Evolutionary conservation across 495 filamentous ascomycete genomes (phyloP).

Genomic region (Hypoxylon lienhwacheense): DNA sequence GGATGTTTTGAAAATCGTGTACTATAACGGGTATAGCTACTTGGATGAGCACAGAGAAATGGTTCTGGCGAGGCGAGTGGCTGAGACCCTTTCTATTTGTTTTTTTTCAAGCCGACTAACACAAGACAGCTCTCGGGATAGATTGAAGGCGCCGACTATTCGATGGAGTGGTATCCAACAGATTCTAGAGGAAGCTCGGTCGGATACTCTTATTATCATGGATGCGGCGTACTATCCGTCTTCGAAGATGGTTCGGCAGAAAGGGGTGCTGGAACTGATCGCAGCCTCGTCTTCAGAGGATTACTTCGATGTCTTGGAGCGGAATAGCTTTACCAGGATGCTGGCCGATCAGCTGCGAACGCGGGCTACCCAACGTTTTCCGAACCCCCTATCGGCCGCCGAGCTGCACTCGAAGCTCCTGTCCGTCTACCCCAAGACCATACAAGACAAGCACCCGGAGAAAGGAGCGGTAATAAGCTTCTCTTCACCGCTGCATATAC

Average conservation of each 20-base stretch:
- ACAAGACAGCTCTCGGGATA: constrained; percentile 44
- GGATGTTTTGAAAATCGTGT: constrained; percentile 52
- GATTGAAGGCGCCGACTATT: constrained; percentile 44
- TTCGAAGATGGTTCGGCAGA: constrained; percentile 43
- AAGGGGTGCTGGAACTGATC: constrained; percentile 52
- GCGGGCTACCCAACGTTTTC: constrained; percentile 43
- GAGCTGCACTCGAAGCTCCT: constrained; percentile 52
- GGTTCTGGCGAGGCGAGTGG: constrained; percentile 50
- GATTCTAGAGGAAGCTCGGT: constrained; percentile 48
- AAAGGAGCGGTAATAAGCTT: constrained; percentile 45
- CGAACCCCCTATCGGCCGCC: constrained; percentile 46
- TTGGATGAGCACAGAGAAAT: constrained; percentile 51
- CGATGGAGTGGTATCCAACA: constrained; percentile 53
- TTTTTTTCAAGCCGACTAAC: constrained; percentile 12
- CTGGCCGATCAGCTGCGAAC: constrained; percentile 46
- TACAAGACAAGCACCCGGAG: constrained; percentile 47
- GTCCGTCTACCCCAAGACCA: constrained; percentile 46
- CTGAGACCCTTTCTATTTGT: not conserved
- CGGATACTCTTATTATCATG: constrained; percentile 55
- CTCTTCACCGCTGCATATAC: constrained; percentile 51
- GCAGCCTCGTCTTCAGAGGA: constrained; percentile 52
- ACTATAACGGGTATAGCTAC: constrained; percentile 52
- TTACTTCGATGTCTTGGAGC: constrained; percentile 43
- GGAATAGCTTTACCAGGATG: constrained; percentile 49
- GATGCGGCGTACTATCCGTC: constrained; percentile 53